phyloP scores from a whole-genome alignment of 139 green algal genomes.

The Tetradesmus lagerheimii region DNA sequence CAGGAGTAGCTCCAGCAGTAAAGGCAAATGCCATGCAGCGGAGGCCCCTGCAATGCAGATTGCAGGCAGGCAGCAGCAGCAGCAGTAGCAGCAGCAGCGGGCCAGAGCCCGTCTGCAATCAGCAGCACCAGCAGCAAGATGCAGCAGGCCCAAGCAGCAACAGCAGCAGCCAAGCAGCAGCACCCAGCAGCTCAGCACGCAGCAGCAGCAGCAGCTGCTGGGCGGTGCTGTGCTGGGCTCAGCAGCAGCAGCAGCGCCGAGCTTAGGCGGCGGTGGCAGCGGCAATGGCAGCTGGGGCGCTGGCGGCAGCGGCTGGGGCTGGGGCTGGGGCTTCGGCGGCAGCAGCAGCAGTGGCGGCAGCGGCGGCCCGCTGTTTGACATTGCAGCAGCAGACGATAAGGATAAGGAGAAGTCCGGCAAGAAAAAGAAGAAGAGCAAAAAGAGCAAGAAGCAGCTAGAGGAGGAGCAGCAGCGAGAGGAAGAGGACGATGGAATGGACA shows the following conservation, averaged over 20 bases:
- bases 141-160: not conserved
- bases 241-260: slow-evolving; percentile 32
- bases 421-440: slow-evolving; percentile 44
- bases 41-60: not conserved
- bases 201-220: not conserved
- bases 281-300: slow-evolving; percentile 54
- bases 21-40: not conserved
- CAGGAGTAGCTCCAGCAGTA: not conserved
- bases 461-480: slow-evolving; percentile 29
- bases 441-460: slow-evolving; percentile 27
- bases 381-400: slow-evolving; percentile 42
- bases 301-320: slow-evolving; percentile 48
- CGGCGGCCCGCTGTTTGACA: slow-evolving; percentile 49
- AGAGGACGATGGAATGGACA: slow-evolving; percentile 42
- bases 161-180: slow-evolving; percentile 8
- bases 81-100: not conserved
- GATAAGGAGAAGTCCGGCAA: slow-evolving; percentile 11
- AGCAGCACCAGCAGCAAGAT: not conserved
- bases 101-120: not conserved
- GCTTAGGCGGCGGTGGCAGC: slow-evolving; percentile 48
- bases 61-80: slow-evolving; percentile 18
- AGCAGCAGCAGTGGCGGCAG: slow-evolving; percentile 50
- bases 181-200: not conserved
- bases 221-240: slow-evolving; percentile 20
- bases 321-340: slow-evolving; percentile 40